phyloP scores from a whole-genome alignment of 169 alveolate species.

The Plasmodium coatneyi region DNA sequence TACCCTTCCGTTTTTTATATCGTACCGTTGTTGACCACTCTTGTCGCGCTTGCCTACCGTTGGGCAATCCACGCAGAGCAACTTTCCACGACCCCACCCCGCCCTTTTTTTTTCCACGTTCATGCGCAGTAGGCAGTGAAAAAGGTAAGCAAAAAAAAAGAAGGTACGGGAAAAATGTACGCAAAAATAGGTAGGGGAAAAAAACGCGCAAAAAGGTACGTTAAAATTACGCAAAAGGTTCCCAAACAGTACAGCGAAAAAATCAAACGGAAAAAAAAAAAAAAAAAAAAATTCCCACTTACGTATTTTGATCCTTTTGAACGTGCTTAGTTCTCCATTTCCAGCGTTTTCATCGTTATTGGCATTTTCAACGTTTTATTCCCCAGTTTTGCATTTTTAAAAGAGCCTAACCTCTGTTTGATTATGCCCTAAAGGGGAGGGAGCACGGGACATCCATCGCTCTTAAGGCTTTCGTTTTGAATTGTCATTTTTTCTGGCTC shows the following conservation, averaged over 20 bases:
- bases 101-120: not conserved
- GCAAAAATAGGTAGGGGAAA: not conserved
- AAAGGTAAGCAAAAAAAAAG: not conserved
- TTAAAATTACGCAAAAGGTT: not conserved
- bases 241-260: not conserved
- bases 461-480: not conserved
- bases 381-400: not conserved
- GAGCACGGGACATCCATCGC: not conserved
- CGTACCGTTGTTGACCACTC: constrained; percentile 1
- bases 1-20: not conserved
- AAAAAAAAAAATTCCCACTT: not conserved
- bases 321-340: not conserved
- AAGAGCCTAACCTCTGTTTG: not conserved
- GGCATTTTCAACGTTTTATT: not conserved
- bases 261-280: not conserved
- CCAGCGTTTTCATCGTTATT: not conserved
- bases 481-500: not conserved
- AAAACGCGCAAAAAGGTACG: not conserved
- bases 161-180: not conserved
- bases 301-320: not conserved
- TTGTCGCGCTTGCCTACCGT: not conserved
- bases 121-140: not conserved
- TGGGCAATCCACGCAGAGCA: not conserved
- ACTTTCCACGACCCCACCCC: not conserved
- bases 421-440: not conserved